Evolutionary conservation across 2,329 filamentous ascomycete genomes (phyloP), one percentile per base, ranked within the genome.

Genomic region (Clathrospora elynae): DNA sequence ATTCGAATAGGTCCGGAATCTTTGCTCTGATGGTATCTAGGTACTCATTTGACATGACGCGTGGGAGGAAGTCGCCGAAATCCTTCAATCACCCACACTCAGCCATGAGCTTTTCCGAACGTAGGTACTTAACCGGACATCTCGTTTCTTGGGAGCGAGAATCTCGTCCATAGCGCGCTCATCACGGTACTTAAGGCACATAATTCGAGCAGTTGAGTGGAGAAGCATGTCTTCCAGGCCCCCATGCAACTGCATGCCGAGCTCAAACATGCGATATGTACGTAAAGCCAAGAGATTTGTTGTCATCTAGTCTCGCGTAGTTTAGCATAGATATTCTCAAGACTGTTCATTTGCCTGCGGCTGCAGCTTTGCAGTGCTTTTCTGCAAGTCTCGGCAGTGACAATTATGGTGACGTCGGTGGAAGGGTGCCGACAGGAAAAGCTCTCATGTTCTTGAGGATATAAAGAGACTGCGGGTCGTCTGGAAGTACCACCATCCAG

Each of bases 181-280:
- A 67, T 59, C 62, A 67, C 22, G 61, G 64, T 67, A 48, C 62
- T 65, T 42, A 31, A 18, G 31, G 25, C 14, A 24, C 36, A 30
- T 19, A 23, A 19, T 35, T 19, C 10, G n/a, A 42, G 20, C 7
- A 33, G 17, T 30, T 14, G 18, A 46, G 35, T 44, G 42, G 51
- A 48, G 34, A 40, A 42, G 45, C 18, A 34, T 44, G 32, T 29
- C 22, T 10, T 40, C 29, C 45, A 52, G 43, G 31, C 46, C 50
- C 35, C 44, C 16, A 38, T 38, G 37, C 20, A 33, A 20, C 13
- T 23, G 17, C 18, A 17, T 26, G 42, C 51, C 49, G 41, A 51
- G 51, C 49, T 54, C 44, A 46, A 51, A 42, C 47, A 55, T 37
- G 36, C 44, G 29, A 34, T 13, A 41, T 16, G 25, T 50, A 46